Conservation (phyloP, 2,329 filamentous ascomycete genomes). For the Claviceps africana region DNA sequence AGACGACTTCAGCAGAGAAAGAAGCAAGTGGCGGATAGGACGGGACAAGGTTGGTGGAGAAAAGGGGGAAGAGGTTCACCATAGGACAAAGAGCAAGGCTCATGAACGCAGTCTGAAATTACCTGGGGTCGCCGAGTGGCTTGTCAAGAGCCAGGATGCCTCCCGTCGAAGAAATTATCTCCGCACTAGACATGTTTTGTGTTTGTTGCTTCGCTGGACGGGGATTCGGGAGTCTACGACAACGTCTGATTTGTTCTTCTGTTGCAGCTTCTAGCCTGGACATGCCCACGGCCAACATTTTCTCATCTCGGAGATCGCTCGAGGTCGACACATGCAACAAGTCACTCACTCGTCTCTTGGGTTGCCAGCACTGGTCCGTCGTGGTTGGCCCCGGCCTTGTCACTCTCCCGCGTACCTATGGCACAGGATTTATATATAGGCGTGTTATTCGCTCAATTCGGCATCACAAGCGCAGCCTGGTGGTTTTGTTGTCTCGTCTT, state of each 20-base stretch:
- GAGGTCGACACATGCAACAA: no score
- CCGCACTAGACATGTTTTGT: neutral
- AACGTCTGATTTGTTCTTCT: neutral
- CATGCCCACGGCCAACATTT: neutral
- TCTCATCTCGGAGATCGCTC: neutral
- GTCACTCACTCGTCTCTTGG: neutral
- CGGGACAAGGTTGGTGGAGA: no score
- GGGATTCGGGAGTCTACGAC: neutral
- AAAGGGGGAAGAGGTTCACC: neutral
- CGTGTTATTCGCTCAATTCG: neutral
- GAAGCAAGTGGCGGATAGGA: neutral
- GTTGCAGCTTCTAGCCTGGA: neutral
- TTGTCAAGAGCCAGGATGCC: neutral
- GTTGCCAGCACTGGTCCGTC: neutral
- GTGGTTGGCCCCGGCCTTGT: neutral
- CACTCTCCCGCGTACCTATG: neutral
- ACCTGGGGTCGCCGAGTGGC: neutral
- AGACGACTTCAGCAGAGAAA: neutral
- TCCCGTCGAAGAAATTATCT: no score
- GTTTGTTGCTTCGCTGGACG: neutral
- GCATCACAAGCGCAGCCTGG: neutral
- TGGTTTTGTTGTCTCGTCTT: constrained; percentile 7
- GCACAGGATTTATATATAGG: neutral
- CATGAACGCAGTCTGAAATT: neutral
- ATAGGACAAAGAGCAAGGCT: neutral